Conservation (phyloP, 2,329 filamentous ascomycete genomes). For the Diaporthe vexans region DNA sequence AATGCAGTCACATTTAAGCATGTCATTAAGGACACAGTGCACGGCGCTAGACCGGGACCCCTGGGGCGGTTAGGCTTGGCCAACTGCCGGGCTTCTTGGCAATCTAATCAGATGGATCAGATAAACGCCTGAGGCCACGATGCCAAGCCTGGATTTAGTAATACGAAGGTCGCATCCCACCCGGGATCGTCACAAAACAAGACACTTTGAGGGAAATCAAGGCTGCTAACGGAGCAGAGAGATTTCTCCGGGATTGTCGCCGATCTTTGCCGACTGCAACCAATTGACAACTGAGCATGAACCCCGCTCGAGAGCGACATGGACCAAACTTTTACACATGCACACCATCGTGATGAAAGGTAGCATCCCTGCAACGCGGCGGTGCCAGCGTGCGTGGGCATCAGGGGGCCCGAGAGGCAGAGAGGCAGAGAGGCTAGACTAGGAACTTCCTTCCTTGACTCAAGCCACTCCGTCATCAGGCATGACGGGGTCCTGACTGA, state of each 20-base stretch:
- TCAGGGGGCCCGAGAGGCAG: too few species aligned
- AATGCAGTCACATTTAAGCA: constrained; percentile 17
- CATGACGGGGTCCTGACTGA: constrained; percentile 17
- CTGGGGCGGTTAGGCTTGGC: neutral
- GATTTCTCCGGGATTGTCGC: constrained; percentile 11
- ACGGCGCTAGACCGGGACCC: neutral
- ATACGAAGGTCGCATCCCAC: constrained; percentile 22
- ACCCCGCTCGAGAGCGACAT: neutral
- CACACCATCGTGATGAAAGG: neutral
- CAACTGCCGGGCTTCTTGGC: neutral
- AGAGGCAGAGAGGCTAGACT: neutral
- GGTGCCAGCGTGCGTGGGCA: too few species aligned
- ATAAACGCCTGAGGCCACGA: constrained; percentile 6
- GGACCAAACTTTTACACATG: constrained; percentile 1
- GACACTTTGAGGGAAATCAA: neutral
- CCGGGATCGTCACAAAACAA: constrained; percentile 8
- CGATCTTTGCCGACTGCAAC: constrained; percentile 1
- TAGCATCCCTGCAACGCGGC: too few species aligned
- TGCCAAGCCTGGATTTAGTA: neutral
- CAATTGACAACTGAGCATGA: neutral
- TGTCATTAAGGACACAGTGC: constrained; percentile 13
- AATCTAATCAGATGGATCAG: constrained; percentile 38
- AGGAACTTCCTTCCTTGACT: constrained; percentile 23
- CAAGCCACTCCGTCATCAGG: constrained; percentile 17
- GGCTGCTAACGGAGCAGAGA: constrained; percentile 1